phyloP scores from a whole-genome alignment of 2,329 filamentous ascomycete species.

The Talaromyces sp. region DNA sequence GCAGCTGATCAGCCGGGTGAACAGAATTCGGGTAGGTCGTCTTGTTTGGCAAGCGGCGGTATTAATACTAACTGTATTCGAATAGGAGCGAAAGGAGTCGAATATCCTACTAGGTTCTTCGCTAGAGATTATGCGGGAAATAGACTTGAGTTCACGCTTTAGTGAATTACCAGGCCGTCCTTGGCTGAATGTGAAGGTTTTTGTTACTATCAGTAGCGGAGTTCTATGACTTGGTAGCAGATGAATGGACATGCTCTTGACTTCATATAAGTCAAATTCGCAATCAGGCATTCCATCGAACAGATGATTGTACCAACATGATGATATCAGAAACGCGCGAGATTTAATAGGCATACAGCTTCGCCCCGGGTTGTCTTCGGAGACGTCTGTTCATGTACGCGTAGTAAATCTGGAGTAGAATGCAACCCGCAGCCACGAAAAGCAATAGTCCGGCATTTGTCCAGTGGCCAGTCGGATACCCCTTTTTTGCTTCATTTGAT shows the following conservation, averaged over 20 bases:
- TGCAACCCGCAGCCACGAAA: slow-evolving; percentile 57
- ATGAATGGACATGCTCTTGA: not conserved
- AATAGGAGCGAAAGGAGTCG: slow-evolving; percentile 53
- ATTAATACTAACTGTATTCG: slow-evolving; percentile 19
- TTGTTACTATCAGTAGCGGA: not conserved
- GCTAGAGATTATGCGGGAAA: slow-evolving; percentile 59
- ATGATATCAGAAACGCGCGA: too few species aligned
- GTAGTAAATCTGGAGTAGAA: slow-evolving; percentile 59
- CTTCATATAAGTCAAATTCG: not conserved
- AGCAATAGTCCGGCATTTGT: slow-evolving; percentile 62
- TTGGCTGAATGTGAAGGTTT: not conserved
- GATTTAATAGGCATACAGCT: slow-evolving; percentile 19
- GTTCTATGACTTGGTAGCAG: not conserved
- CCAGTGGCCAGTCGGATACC: slow-evolving; percentile 71
- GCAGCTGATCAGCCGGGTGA: slow-evolving; percentile 58
- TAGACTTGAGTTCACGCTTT: slow-evolving; percentile 54
- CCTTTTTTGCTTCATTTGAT: slow-evolving; percentile 56
- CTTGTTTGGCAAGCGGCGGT: not conserved
- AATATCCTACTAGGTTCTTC: slow-evolving; percentile 64
- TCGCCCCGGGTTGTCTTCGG: slow-evolving; percentile 1
- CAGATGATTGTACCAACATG: too few species aligned
- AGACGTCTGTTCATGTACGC: slow-evolving; percentile 44
- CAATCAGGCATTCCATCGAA: too few species aligned
- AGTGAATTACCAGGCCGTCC: not conserved
- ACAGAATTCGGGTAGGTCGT: slow-evolving; percentile 41